phyloP scores from a whole-genome alignment of 345 rosid genomes.

The Eucalyptus regnans region DNA sequence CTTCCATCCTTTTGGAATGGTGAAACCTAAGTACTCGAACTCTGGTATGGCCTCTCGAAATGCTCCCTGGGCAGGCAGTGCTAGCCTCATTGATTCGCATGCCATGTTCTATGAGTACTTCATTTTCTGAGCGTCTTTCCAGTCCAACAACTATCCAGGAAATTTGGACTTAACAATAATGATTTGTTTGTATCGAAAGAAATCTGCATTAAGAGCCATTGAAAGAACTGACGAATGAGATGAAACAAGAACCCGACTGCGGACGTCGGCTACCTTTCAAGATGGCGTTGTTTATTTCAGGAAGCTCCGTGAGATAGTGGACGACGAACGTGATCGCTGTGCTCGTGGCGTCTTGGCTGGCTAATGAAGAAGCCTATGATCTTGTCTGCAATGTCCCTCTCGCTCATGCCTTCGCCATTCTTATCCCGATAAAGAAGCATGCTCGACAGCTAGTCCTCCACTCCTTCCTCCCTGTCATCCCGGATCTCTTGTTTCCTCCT shows the following conservation, averaged over 20 bases:
- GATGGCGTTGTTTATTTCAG: constrained; percentile 1
- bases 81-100: constrained; percentile 7
- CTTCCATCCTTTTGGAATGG: constrained; percentile 22
- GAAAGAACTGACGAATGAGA: background rate
- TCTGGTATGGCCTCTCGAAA: constrained; percentile 12
- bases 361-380: constrained; percentile 7
- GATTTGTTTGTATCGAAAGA: constrained; percentile 2
- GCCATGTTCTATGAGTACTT: constrained; percentile 9
- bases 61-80: constrained; percentile 5
- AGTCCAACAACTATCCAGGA: background rate
- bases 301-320: constrained; percentile 3
- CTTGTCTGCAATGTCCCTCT: constrained; percentile 5
- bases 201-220: too few species aligned
- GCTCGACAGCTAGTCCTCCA: background rate
- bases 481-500: constrained; percentile 10
- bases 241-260: background rate
- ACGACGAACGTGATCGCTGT: constrained; percentile 9
- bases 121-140: constrained; percentile 18
- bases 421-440: background rate
- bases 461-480: background rate
- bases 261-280: background rate
- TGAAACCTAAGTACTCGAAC: constrained; percentile 3
- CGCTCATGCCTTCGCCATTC: background rate
- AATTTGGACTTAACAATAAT: constrained; percentile 1
- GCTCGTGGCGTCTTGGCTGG: constrained; percentile 14